Evolutionary conservation across 768 basidiomycete genomes (phyloP).

Genomic region (Dendrothele bispora): DNA sequence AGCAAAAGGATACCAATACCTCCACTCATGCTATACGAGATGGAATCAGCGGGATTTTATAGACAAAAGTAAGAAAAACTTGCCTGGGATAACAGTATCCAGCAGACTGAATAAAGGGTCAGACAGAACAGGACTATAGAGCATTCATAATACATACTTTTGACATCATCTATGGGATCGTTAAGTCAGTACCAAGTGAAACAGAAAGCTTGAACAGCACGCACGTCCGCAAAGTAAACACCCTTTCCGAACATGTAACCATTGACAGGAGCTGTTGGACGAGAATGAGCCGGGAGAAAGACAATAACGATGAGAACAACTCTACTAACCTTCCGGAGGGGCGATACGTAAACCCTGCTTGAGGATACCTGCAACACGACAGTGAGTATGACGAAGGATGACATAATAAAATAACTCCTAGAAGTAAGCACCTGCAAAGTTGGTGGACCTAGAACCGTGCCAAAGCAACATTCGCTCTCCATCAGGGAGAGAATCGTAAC

Average conservation of each 20-base stretch:
- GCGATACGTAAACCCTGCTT: constrained; percentile 65
- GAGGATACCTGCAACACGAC: constrained; percentile 42
- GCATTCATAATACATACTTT: constrained; percentile 36
- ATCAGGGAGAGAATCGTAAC: constrained; percentile 39
- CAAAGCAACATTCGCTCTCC: constrained; percentile 59
- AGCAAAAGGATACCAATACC: constrained; percentile 55
- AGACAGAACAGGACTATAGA: neutral
- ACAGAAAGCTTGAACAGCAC: constrained; percentile 14
- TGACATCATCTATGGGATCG: constrained; percentile 53
- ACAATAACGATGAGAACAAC: constrained; percentile 16
- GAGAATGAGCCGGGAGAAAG: too few relatives aligned
- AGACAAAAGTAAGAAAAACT: constrained; percentile 15
- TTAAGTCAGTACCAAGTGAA: constrained; percentile 1
- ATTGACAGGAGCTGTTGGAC: constrained; percentile 44
- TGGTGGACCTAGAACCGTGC: constrained; percentile 64
- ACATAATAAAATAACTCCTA: neutral
- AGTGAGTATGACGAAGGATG: neutral
- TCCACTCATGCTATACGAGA: constrained; percentile 42
- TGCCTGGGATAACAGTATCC: constrained; percentile 54
- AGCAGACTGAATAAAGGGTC: constrained; percentile 40
- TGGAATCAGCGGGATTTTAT: neutral
- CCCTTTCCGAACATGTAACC: constrained; percentile 72
- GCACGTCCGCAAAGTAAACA: constrained; percentile 63
- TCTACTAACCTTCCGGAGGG: constrained; percentile 52
- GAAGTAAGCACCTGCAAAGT: constrained; percentile 49